phyloP scores from a whole-genome alignment of 139 green algal genomes.

The Tetradesmus lagerheimii region DNA sequence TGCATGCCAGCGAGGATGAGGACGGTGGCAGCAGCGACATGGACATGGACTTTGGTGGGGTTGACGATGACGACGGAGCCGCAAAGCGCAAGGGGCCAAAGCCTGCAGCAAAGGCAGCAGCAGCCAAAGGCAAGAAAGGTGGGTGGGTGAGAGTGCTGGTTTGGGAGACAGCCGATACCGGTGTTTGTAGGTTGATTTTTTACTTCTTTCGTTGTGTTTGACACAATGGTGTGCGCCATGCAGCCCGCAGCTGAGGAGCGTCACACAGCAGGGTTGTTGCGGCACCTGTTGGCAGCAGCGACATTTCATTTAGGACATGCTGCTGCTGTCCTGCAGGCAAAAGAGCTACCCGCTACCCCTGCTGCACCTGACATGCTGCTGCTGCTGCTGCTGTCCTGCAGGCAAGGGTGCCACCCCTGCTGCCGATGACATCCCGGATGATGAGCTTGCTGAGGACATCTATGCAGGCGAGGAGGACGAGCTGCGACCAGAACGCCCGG shows the following conservation, averaged over 20 bases:
- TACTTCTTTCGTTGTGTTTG: too few species aligned
- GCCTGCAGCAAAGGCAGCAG: not conserved
- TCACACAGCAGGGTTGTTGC: too few species aligned
- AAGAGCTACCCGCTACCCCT: not conserved
- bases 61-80: not conserved
- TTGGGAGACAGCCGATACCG: too few species aligned
- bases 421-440: constrained; percentile 19
- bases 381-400: constrained; percentile 6
- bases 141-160: too few species aligned
- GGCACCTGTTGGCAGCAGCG: too few species aligned
- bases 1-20: not conserved
- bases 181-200: too few species aligned
- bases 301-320: too few species aligned
- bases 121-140: constrained; percentile 11
- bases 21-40: not conserved
- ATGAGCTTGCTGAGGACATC: constrained; percentile 49
- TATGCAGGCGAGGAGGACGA: constrained; percentile 51
- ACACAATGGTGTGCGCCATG: too few species aligned
- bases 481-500: constrained; percentile 10
- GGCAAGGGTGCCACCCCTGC: not conserved
- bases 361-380: not conserved
- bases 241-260: too few species aligned
- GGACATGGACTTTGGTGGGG: constrained; percentile 1
- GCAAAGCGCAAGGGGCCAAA: not conserved
- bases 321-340: not conserved